These are phyloP conservation scores for Oenanthe javanica DNA, from an alignment of 140 eudicot species.

Conservation along the genomic window DNA sequence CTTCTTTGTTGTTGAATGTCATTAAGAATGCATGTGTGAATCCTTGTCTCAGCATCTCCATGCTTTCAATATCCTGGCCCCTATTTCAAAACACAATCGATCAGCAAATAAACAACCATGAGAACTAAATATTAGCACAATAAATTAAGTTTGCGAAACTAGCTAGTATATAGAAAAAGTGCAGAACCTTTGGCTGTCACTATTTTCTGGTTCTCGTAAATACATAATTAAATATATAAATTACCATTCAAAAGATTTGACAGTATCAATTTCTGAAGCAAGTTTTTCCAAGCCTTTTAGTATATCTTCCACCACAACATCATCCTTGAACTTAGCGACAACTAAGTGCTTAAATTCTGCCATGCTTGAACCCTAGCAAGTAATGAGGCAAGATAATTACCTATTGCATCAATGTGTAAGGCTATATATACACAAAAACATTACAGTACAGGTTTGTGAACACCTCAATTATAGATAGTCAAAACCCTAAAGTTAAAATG, in stretches of 20 bases:
- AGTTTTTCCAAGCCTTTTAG: conserved; percentile 78
- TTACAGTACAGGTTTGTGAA: not conserved
- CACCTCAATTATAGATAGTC: not conserved
- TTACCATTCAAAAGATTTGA: conserved; percentile 89
- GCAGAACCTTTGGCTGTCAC: not conserved
- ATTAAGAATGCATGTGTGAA: conserved; percentile 85
- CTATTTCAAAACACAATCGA: conserved; percentile 19
- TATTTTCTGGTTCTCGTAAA: not conserved
- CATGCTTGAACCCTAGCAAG: conserved; percentile 22
- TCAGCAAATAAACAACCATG: no score
- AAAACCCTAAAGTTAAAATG: not conserved
- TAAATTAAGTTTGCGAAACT: not conserved
- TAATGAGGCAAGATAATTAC: conserved; percentile 18
- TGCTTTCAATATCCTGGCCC: conserved; percentile 82
- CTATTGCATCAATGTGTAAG: not conserved
- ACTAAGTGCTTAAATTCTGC: conserved; percentile 83
- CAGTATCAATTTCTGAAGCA: conserved; percentile 55
- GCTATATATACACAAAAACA: conserved; percentile 13
- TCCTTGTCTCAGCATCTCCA: conserved; percentile 84
- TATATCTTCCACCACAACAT: conserved; percentile 61
- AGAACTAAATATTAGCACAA: no score
- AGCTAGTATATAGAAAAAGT: no score
- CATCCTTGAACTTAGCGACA: conserved; percentile 84
- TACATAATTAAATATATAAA: no score
- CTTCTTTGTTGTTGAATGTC: conserved; percentile 79